phyloP scores from a whole-genome alignment of 2,329 filamentous ascomycete species.

The Fusarium mangiferae region DNA sequence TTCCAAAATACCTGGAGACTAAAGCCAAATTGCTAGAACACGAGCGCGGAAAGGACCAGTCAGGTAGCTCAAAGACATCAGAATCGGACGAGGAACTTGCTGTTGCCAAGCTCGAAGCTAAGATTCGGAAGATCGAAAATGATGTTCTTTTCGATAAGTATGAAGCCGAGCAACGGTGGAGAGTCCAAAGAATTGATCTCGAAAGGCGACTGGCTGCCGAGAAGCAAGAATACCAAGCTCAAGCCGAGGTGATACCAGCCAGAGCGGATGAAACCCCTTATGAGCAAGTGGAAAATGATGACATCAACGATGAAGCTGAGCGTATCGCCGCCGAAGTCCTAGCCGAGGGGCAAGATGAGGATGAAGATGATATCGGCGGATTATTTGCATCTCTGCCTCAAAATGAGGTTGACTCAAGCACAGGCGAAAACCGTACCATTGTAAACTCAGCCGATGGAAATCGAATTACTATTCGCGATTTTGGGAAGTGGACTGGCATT shows the following conservation, averaged over 20 bases:
- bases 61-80: constrained; percentile 32
- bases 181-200: constrained; percentile 64
- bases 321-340: constrained; percentile 69
- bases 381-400: constrained; percentile 71
- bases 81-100: constrained; percentile 54
- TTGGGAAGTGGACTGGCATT: constrained; percentile 83
- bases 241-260: constrained; percentile 30
- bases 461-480: constrained; percentile 77
- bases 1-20: constrained; percentile 80
- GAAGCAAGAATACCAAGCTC: constrained; percentile 51
- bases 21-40: constrained; percentile 75
- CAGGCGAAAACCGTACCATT: constrained; percentile 67
- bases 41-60: constrained; percentile 53
- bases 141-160: constrained; percentile 79
- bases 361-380: constrained; percentile 61
- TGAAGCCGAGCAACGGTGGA: constrained; percentile 74
- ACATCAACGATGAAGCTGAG: constrained; percentile 66
- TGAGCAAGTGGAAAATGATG: constrained; percentile 52
- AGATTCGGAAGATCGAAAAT: constrained; percentile 79
- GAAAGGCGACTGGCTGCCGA: constrained; percentile 69
- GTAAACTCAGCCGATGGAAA: constrained; percentile 63
- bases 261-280: constrained; percentile 37
- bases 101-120: constrained; percentile 74
- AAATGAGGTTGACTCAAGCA: constrained; percentile 66
- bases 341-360: constrained; percentile 58